Evolutionary conservation across 1,284 basidiomycete species (phyloP), one percentile per base, ranked within the genome.

Genomic region (Sanghuangporus baumii): DNA sequence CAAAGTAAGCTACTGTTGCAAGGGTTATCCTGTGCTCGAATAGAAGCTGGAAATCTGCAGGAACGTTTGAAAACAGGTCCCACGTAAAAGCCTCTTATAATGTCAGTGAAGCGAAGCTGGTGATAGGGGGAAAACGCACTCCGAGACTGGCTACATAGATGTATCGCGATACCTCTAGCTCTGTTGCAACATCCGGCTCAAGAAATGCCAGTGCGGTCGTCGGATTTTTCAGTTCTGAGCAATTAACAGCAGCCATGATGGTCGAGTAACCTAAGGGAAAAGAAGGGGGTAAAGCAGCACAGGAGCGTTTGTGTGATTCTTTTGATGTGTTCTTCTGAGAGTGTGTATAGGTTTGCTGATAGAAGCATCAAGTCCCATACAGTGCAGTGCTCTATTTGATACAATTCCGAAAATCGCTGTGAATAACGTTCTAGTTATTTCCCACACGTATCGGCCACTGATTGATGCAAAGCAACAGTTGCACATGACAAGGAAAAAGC

Each of bases 21-120:
- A 68, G 50, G 36, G 64, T 55, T 8, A 73, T 37, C 16, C 64
- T 58, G 34, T 60, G 61, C 55, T 63, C 61, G 20, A 62, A 62
- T 5, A 71, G 55, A 16, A 73, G 59, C 23, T 61, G 63, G 57
- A 67, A 72, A 55, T 74, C 73, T 4, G 64, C 61, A 11, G 46
- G 40, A 2, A 72, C 9, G 55, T 69, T 67, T 9, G 59, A 61
- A 34, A 73, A 34, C 31, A 71, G 57, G 59, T 74, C 73, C 73
- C 72, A 74, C 16, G 69, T 40, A 31, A 71, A 68, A 9, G 71
- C 69, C 72, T 73, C 12, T 51, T 12, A 14, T 23, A 16, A 23
- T 23, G 23, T 51, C 31, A 51, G 16, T 46, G 43, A 46, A 46
- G 20, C 18, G 23, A 50, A 34, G 26, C 6, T 26, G 8, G 50